phyloP scores from a whole-genome alignment of 2,329 filamentous ascomycete species.

The Fusarium sp. region DNA sequence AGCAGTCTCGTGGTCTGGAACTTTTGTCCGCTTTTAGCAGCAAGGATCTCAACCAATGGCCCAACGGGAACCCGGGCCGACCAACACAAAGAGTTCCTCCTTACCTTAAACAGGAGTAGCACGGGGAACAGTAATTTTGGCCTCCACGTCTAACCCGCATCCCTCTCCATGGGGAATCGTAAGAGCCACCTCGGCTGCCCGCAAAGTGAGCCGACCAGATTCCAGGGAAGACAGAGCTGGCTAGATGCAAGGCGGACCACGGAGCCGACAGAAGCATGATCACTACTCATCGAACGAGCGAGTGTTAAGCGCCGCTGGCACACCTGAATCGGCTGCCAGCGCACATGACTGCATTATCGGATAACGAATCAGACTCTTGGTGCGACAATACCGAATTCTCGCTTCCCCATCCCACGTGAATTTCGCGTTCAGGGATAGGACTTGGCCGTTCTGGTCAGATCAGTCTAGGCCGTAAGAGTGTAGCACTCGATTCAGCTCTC shows the following conservation, averaged over 20 bases:
- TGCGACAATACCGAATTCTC: slow-evolving; percentile 17
- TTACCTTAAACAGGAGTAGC: neutral
- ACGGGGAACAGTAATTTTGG: neutral
- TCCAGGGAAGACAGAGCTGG: neutral
- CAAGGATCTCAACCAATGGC: slow-evolving; percentile 20
- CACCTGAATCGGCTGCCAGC: neutral
- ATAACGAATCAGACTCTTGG: neutral
- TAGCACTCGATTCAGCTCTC: slow-evolving; percentile 8
- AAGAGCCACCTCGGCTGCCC: slow-evolving; percentile 12
- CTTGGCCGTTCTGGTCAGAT: slow-evolving; percentile 15
- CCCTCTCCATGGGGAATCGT: neutral
- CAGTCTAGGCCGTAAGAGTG: slow-evolving; percentile 8
- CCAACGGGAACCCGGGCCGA: slow-evolving; percentile 26
- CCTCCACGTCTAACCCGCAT: slow-evolving; percentile 6
- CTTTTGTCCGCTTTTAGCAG: neutral
- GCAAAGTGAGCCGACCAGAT: slow-evolving; percentile 3
- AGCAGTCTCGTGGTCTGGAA: neutral
- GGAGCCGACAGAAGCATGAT: slow-evolving; percentile 17
- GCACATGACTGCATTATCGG: neutral
- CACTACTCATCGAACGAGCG: neutral
- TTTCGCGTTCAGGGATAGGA: neutral
- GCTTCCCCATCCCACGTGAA: slow-evolving; percentile 11
- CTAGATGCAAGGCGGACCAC: slow-evolving; percentile 12
- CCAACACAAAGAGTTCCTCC: neutral
- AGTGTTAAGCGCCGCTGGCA: slow-evolving; percentile 5